Evolutionary conservation across 441 rosid species (phyloP).

Genomic region (Gossypium schwendimanii): DNA sequence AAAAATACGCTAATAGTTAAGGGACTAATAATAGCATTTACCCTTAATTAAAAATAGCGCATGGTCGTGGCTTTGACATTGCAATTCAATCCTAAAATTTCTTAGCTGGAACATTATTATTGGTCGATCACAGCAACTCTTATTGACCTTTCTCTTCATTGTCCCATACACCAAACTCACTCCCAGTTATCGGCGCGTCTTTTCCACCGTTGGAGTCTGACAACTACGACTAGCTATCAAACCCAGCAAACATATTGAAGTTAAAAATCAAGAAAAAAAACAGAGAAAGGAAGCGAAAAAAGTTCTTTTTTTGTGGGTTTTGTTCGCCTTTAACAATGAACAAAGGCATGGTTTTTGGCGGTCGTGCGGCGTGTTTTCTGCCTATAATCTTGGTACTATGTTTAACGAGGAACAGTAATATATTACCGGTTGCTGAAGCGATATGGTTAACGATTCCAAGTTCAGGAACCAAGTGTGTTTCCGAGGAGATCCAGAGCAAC

Average conservation of each 20-base stretch:
- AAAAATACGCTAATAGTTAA: no score
- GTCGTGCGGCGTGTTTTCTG: slow-evolving; percentile 4
- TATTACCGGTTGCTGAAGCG: slow-evolving; percentile 33
- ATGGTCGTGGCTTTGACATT: neutral
- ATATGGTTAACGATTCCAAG: slow-evolving; percentile 53
- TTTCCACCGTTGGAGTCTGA: neutral
- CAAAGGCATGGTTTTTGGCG: neutral
- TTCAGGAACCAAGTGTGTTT: slow-evolving; percentile 61
- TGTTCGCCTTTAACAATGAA: neutral
- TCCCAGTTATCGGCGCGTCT: neutral
- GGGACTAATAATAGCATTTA: no score
- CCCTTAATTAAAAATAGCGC: neutral
- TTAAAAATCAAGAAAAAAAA: neutral
- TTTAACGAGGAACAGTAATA: neutral
- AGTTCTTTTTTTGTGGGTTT: neutral
- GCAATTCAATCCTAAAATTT: slow-evolving; percentile 3
- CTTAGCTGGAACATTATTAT: slow-evolving; percentile 8
- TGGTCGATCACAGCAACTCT: neutral
- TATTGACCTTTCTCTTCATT: neutral
- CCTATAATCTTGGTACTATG: slow-evolving; percentile 10
- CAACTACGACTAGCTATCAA: neutral
- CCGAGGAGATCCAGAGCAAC: slow-evolving; percentile 82
- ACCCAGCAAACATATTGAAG: neutral
- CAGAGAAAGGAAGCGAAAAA: neutral
- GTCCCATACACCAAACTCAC: neutral